Base-by-base conservation (phyloP, 2,329 filamentous ascomycete genomes). In the Lasiodiplodia gonubiensis region DNA sequence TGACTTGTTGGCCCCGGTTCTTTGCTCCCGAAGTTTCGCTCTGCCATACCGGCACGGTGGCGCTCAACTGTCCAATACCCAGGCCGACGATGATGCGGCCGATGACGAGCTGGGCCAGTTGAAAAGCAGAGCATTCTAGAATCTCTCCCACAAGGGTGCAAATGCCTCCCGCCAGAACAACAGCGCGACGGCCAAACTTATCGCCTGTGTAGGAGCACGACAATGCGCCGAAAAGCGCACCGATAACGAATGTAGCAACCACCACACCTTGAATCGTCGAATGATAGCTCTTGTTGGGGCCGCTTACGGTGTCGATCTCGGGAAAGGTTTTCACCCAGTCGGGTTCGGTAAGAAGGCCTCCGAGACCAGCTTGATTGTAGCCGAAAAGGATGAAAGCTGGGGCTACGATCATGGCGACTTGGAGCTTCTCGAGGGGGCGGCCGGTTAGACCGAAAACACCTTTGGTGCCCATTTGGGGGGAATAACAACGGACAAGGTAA, bases 331-430 rank as follows among this genome's bases (percentile, higher is more conserved):
- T 74, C 51, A 78, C 76, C 78, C 78, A 81, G 68, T 77, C 76
- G 11, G 70, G 66, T 2, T 79, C 73, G 67, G 81, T 75, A 68
- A 82, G 71, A 18, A 85, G 75, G 16, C 83, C 82, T 53, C 83
- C 83, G n/a, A 82, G 78, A 57, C 81, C 82, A 59, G 81, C 81
- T 71, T 85, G 82, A 71, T 86, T 85, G 77, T 85, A 86, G 63
- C 84, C 84, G 70, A 83, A 85, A 54, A 83, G 76, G 65, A 84
- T 79, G 68, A 84, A 84, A n/a, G 79, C 73, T 6, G 79, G 79
- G 54, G 77, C 68, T 64, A 80, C 78, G 48, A 81, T 75, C 55
- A 80, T 71, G 69, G 78, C 63, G 27, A 79, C 75, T 71, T 79
- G 76, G 42, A 72, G 72, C 64, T 70, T 70, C 67, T 73, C 72